These are phyloP conservation scores for Articulospora tetracladia DNA, from an alignment of 495 filamentous ascomycete species.

Conservation along the genomic window DNA sequence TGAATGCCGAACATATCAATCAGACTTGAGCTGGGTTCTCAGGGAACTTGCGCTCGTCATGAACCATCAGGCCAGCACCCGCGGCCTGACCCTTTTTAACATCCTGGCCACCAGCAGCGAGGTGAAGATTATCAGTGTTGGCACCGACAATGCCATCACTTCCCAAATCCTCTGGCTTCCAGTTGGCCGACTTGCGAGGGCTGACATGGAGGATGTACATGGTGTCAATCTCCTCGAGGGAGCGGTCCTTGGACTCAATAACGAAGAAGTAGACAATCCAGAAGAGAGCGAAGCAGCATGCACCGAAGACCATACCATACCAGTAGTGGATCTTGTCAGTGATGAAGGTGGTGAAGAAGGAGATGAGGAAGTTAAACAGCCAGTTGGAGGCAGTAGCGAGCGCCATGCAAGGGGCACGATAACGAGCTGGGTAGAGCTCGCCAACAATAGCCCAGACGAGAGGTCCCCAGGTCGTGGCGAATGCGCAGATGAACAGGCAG, in stretches of 20 bases:
- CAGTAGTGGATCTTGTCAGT: constrained; percentile 68
- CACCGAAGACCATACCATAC: constrained; percentile 83
- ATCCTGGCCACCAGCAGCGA: constrained; percentile 4
- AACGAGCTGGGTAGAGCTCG: constrained; percentile 72
- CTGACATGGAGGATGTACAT: constrained; percentile 67
- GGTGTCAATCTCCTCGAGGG: constrained; percentile 61
- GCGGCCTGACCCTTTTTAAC: constrained; percentile 10
- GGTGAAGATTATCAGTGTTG: constrained; percentile 1
- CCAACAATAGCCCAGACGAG: constrained; percentile 72
- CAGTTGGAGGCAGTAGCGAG: constrained; percentile 75
- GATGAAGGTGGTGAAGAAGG: constrained; percentile 81
- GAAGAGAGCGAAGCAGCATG: constrained; percentile 62
- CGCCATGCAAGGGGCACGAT: constrained; percentile 67
- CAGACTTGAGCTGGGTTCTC: constrained; percentile 2
- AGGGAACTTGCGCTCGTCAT: constrained; percentile 12
- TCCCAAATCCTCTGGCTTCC: constrained; percentile 38
- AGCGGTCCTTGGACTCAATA: constrained; percentile 53
- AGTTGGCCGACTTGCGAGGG: constrained; percentile 61
- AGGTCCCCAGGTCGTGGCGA: constrained; percentile 74
- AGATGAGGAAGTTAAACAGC: constrained; percentile 72
- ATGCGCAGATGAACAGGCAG: constrained; percentile 60
- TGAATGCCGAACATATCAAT: neutral
- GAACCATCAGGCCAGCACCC: constrained; percentile 7
- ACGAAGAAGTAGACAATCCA: constrained; percentile 77
- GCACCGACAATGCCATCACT: constrained; percentile 1